Percentiles rank a stretch among this genome's conserved stretches.
Conservation (phyloP, 306 rosid genomes). For the Hylodesmum podocarpum region DNA sequence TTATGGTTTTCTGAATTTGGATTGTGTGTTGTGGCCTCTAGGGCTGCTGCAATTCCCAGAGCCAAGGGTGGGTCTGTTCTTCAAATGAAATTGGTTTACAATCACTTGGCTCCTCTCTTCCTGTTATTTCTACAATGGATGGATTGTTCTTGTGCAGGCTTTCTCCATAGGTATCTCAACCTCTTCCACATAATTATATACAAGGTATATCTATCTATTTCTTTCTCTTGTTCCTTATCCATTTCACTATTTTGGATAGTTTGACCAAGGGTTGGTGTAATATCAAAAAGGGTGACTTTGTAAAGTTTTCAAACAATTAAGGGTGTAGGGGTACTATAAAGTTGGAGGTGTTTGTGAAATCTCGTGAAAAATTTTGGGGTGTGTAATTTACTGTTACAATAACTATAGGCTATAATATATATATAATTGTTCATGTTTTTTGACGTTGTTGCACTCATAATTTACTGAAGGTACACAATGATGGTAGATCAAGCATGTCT, state of each 20-base stretch:
- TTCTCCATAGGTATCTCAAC: constrained; percentile 74
- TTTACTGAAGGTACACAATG: constrained; percentile 63
- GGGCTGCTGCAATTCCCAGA: constrained; percentile 95
- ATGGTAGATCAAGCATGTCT: constrained; percentile 68
- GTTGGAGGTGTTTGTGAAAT: too few relatives aligned
- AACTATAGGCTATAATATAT: background rate
- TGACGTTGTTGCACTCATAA: constrained; percentile 12
- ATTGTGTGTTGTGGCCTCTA: constrained; percentile 32
- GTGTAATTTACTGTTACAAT: too few relatives aligned
- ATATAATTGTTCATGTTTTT: constrained; percentile 21
- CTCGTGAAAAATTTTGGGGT: too few relatives aligned
- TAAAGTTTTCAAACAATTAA: too few relatives aligned
- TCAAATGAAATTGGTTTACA: constrained; percentile 92
- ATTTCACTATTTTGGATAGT: background rate
- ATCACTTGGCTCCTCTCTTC: constrained; percentile 79
- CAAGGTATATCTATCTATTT: constrained; percentile 54
- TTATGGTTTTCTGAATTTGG: constrained; percentile 25
- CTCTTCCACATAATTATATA: constrained; percentile 81
- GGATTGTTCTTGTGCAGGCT: constrained; percentile 82
- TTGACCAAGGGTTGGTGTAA: too few relatives aligned
- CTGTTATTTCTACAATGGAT: constrained; percentile 85
- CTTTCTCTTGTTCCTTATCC: background rate
- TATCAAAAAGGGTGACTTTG: too few relatives aligned
- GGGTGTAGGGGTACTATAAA: too few relatives aligned
- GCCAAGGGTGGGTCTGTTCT: constrained; percentile 75